These are phyloP conservation scores for Nitzschia sp. DNA, from an alignment of 108 stramenopile species.

Conservation along the genomic window DNA sequence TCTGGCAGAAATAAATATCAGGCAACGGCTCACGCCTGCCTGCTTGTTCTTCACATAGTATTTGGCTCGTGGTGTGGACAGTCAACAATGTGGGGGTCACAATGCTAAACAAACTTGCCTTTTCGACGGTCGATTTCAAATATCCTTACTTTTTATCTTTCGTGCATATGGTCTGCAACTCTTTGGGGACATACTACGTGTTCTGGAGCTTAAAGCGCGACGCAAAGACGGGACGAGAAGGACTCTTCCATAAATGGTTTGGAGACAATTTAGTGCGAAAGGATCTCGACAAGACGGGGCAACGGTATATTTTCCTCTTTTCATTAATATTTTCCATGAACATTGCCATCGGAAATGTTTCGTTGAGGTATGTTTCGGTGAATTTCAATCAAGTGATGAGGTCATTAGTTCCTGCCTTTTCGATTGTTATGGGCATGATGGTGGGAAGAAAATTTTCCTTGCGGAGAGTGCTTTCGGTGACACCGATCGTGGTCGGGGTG, in stretches of 20 bases:
- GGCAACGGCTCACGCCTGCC: neutral
- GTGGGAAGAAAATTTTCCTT: constrained; percentile 46
- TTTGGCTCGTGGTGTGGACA: constrained; percentile 71
- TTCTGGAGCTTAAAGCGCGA: constrained; percentile 39
- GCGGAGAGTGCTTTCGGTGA: constrained; percentile 48
- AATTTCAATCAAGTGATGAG: constrained; percentile 90
- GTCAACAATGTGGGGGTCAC: constrained; percentile 86
- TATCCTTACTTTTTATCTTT: constrained; percentile 87
- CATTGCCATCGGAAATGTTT: constrained; percentile 86
- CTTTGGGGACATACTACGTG: constrained; percentile 48
- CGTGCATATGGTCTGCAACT: constrained; percentile 86
- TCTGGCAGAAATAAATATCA: too few relatives aligned
- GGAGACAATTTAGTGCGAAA: constrained; percentile 48
- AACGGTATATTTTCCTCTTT: constrained; percentile 53
- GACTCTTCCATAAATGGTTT: constrained; percentile 38
- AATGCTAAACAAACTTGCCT: constrained; percentile 87
- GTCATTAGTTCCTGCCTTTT: constrained; percentile 69
- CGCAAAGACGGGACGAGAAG: constrained; percentile 12
- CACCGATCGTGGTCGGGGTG: constrained; percentile 65
- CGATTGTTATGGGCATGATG: constrained; percentile 62
- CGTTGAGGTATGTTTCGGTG: constrained; percentile 73
- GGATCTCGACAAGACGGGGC: constrained; percentile 47
- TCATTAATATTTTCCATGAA: constrained; percentile 81
- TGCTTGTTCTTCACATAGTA: constrained; percentile 10
- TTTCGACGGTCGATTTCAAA: constrained; percentile 76